phyloP scores from a whole-genome alignment of 768 basidiomycete genomes.

The Harrya chromipes region DNA sequence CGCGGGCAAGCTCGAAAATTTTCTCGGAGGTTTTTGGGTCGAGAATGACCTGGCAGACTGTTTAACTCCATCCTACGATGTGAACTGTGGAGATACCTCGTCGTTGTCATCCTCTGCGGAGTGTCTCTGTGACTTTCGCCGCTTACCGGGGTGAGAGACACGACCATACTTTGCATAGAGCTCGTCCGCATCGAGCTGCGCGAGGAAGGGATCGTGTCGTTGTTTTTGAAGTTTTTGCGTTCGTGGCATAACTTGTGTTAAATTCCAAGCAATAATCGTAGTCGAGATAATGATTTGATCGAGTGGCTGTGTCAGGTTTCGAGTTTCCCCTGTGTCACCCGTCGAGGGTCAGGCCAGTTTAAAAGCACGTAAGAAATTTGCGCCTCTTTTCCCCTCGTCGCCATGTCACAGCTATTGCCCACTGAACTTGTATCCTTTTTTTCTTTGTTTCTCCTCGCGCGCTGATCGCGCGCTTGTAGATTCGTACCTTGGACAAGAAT shows the following conservation, averaged over 20 bases:
- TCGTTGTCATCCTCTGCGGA: constrained; percentile 50
- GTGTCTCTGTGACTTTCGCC: constrained; percentile 56
- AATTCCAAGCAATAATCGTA: neutral
- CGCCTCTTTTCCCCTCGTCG: neutral
- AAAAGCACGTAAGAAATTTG: neutral
- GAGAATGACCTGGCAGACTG: constrained; percentile 51
- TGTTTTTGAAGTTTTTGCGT: constrained; percentile 51
- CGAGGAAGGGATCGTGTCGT: constrained; percentile 84
- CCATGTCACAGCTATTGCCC: constrained; percentile 25
- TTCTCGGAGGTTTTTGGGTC: constrained; percentile 80
- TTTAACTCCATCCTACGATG: constrained; percentile 2
- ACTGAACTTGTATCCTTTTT: constrained; percentile 13
- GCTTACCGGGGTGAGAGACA: constrained; percentile 70
- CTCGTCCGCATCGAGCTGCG: constrained; percentile 82
- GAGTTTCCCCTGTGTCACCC: too few species aligned
- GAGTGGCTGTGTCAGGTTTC: constrained; percentile 10
- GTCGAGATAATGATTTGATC: constrained; percentile 4
- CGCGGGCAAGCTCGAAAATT: constrained; percentile 89
- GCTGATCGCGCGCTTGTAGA: constrained; percentile 37
- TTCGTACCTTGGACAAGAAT: constrained; percentile 66
- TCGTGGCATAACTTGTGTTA: constrained; percentile 55
- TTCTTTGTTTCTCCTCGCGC: neutral
- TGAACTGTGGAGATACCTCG: constrained; percentile 42
- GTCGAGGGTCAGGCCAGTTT: neutral
- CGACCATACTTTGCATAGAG: constrained; percentile 73